A percentile compares a stretch with the other conserved stretches of the same genome.
Conservation (phyloP, 805 yeast genomes). For the Saccharomycopsis sp. region DNA sequence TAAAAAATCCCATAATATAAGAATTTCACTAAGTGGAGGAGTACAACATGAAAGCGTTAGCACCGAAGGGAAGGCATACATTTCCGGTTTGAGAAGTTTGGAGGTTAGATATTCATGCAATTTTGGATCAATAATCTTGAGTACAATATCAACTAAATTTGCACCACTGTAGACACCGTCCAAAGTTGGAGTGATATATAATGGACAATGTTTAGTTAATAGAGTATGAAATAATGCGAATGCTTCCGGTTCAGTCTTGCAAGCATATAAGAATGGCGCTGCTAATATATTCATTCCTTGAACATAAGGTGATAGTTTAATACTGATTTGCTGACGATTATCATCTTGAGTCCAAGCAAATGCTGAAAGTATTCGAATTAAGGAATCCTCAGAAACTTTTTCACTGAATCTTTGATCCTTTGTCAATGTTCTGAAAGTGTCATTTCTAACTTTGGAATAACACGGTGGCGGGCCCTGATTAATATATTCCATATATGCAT, state of each 20-base stretch:
- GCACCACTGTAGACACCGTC: conserved; percentile 77
- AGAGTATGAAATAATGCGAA: conserved; percentile 62
- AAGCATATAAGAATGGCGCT: conserved; percentile 74
- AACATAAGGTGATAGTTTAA: conserved; percentile 50
- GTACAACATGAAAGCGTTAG: conserved; percentile 84
- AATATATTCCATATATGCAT: conserved; percentile 47
- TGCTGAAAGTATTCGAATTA: conserved; percentile 66
- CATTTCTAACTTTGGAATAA: conserved; percentile 69
- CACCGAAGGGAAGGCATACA: conserved; percentile 80
- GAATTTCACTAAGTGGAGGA: conserved; percentile 69
- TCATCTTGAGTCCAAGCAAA: conserved; percentile 45
- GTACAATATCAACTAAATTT: conserved; percentile 62
- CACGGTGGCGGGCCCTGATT: conserved; percentile 51
- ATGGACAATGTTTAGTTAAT: conserved; percentile 59
- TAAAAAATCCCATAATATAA: conserved; percentile 82
- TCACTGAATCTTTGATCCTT: conserved; percentile 59
- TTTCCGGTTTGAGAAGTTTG: conserved; percentile 68
- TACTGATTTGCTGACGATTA: background rate
- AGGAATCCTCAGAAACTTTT: conserved; percentile 60
- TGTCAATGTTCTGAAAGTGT: conserved; percentile 78
- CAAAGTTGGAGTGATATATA: conserved; percentile 68
- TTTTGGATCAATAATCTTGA: conserved; percentile 66
- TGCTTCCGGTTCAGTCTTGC: conserved; percentile 81
- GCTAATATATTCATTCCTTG: conserved; percentile 86
- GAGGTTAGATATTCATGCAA: conserved; percentile 52